phyloP scores from a whole-genome alignment of 2,329 filamentous ascomycete genomes.

The Macroventuria anomochaeta region DNA sequence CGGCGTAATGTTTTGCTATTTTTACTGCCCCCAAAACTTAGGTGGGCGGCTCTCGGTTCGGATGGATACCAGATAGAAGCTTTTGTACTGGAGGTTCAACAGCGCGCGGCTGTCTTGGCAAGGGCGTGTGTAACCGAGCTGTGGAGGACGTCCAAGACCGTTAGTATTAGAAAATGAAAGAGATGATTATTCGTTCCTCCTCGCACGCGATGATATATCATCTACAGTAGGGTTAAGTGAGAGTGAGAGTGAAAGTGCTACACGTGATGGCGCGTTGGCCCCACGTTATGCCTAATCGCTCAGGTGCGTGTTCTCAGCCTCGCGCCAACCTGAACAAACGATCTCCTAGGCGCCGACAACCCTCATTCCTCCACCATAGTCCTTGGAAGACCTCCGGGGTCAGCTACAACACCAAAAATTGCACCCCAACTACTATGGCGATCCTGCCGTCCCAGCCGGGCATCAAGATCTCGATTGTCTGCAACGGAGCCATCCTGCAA shows the following conservation, averaged over 20 bases:
- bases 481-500: conserved; percentile 23
- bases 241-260: not conserved
- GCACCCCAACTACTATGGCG: conserved; percentile 23
- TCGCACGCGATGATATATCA: not conserved
- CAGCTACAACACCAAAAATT: not conserved
- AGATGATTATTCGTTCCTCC: not conserved
- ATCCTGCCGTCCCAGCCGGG: conserved; percentile 18
- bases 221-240: no score
- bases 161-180: conserved; percentile 3
- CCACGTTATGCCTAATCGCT: not conserved
- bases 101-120: not conserved
- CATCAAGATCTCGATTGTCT: conserved; percentile 27
- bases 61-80: conserved; percentile 3
- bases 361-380: not conserved
- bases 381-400: not conserved
- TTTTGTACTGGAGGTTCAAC: not conserved
- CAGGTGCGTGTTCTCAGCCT: not conserved
- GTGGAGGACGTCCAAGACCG: not conserved
- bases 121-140: not conserved
- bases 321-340: not conserved
- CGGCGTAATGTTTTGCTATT: conserved; percentile 30
- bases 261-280: not conserved
- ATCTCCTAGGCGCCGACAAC: not conserved
- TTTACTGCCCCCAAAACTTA: not conserved
- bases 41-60: not conserved